phyloP scores from a whole-genome alignment of 2,329 filamentous ascomycete genomes.

The Colletotrichum sp. region DNA sequence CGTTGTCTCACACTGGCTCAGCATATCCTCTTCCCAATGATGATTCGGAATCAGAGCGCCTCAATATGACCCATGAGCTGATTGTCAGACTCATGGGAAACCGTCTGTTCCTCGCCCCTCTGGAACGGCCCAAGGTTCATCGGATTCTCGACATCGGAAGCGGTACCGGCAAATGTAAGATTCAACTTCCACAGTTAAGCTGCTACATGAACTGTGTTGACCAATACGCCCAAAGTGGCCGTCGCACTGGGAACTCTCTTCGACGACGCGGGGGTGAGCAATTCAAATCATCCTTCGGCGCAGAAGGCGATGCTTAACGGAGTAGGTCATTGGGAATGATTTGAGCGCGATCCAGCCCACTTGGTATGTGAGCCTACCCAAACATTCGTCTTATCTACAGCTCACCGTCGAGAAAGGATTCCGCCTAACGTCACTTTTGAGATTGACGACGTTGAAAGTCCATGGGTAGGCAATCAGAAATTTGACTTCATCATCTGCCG shows the following conservation, averaged over 20 bases:
- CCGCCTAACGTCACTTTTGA: constrained; percentile 40
- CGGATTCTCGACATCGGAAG: constrained; percentile 63
- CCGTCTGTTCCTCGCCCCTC: not conserved
- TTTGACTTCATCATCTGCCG: constrained; percentile 43
- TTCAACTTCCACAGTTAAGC: too few relatives aligned
- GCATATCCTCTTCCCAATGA: constrained; percentile 40
- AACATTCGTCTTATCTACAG: too few relatives aligned
- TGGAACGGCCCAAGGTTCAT: not conserved
- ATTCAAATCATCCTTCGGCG: not conserved
- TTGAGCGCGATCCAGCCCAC: constrained; percentile 34
- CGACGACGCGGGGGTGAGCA: not conserved
- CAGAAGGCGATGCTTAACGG: constrained; percentile 25
- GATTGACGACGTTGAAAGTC: constrained; percentile 38
- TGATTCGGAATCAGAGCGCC: constrained; percentile 23
- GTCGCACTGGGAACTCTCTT: constrained; percentile 42
- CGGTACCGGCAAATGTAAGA: constrained; percentile 62
- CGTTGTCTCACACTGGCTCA: not conserved
- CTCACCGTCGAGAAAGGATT: constrained; percentile 18
- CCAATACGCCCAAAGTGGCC: constrained; percentile 24
- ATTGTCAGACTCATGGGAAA: not conserved
- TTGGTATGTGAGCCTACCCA: constrained; percentile 20
- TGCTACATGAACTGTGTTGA: too few relatives aligned
- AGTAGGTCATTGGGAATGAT: constrained; percentile 36
- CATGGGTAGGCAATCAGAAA: constrained; percentile 26
- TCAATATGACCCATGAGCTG: not conserved